Base-by-base conservation (phyloP, 1,284 basidiomycete genomes). In the Boletus austroedulis region DNA sequence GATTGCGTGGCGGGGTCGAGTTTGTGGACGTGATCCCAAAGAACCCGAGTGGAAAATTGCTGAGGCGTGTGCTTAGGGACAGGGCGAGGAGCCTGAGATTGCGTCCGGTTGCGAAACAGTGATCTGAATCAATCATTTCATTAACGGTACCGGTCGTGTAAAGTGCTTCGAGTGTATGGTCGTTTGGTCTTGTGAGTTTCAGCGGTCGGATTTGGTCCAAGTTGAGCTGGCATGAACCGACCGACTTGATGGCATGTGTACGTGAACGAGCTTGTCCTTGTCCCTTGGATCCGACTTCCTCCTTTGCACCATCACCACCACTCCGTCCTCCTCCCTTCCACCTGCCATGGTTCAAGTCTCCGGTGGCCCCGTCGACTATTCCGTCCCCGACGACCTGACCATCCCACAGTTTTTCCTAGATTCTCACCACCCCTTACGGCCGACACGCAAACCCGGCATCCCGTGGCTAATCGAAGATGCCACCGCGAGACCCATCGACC, bases 351-450 rank as follows among this genome's bases (percentile, higher is more conserved):
- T 57, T 55, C 78, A 82, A 63, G 82, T 86, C 58, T 71, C 70
- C 46, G 76, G 76, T 24, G 74, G 75, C 26, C 64, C 71, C 47
- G 68, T 78, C 44, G 70, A 84, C 26, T 79, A 80, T 17, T 63
- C 67, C 58, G 83, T 90, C 59, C 90, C 89, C 14, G 86, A 89
- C 67, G 75, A 91, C 72, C 73, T 91, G 53, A 86, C 86, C 14
- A 77, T 92, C 24, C 80, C 84, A 4, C 90, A 92, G 73, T 92
- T 92, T 70, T 77, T 91, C 46, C 78, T 92, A 29, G 84, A 87
- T 64, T 69, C 71, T 10, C 67, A 79, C 31, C 80, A 84, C 50
- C 78, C 82, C 2, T 59, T 73, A 21, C 77, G 81, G 36, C 86
- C 87, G 1, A 34, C 67, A 12, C 75, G 82, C 45, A 76, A 74